Base-by-base conservation (phyloP, 108 stramenopile genomes). In the Nitzschia palea region DNA sequence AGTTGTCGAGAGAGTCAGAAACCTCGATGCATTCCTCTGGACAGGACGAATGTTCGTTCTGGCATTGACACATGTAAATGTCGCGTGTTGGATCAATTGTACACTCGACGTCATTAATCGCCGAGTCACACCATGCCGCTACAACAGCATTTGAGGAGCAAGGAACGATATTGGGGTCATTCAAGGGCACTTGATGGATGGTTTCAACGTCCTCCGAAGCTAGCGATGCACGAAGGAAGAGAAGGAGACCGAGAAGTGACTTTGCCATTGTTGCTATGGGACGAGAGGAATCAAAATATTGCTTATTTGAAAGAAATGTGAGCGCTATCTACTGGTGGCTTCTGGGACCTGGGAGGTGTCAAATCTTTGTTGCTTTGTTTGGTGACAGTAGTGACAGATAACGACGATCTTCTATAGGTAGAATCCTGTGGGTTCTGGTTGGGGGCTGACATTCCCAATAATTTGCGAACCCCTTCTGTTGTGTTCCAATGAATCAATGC, bases 11-110 rank as follows among this genome's bases (percentile, higher is more conserved):
- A 5, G 40, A 10, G n/a, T n/a, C n/a, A n/a, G n/a, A n/a, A n/a
- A n/a, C n/a, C 10, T 25, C 44, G n/a, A 75, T 55, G 40, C 74
- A 75, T 29, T 75, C 74, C 30, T 40, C 37, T 0, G 74, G 74
- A 31, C 74, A 75, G 6, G 18, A 9, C 29, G 67, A 53, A 8
- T 67, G 40, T 37, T 75, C 74, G 12, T 29, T 34, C 10, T 23
- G 25, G 59, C 74, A 75, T 22, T 36, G 26, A 37, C 74, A 75
- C 26, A 34, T 45, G 44, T 75, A 75, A 50, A 36, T 33, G 54
- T 75, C 35, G 23, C 44, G 52, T 26, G 44, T 26, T 22, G 55
- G 48, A 40, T 55, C 26, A 31, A 75, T 40, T 17, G 14, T 14
- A 33, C 74, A 75, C 35, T 53, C 66, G 5, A 67, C 25, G 45